Percentiles rank a stretch among this genome's conserved stretches.
phyloP scores from a whole-genome alignment of 225 moss, liverwort and hornwort genomes.

The Physcomitrellopsis africana region DNA sequence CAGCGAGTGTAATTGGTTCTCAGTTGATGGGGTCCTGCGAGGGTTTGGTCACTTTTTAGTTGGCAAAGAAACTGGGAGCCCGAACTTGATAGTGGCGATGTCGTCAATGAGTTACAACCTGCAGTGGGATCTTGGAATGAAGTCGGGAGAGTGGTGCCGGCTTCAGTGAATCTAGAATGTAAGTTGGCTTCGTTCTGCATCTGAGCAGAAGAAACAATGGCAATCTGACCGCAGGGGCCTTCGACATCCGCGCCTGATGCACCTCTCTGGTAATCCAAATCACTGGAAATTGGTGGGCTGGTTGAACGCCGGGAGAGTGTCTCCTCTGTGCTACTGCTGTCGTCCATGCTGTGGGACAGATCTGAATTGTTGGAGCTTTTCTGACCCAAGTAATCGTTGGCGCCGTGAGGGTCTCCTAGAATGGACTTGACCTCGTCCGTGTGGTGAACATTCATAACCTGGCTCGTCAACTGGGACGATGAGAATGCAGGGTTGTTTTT shows the following conservation, averaged over 20 bases:
- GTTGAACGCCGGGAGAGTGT: conserved; percentile 33
- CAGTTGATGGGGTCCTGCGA: not conserved
- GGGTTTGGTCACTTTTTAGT: not conserved
- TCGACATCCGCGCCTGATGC: conserved; percentile 16
- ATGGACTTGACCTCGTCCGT: not conserved
- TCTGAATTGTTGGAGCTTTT: conserved; percentile 37
- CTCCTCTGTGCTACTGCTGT: conserved; percentile 50
- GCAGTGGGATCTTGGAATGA: not conserved
- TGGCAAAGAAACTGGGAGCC: not conserved
- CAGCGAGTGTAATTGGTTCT: conserved; percentile 34
- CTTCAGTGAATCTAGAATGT: not conserved
- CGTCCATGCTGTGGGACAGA: conserved; percentile 43
- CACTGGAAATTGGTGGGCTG: conserved; percentile 22
- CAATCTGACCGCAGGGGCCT: conserved; percentile 1
- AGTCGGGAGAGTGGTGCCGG: not conserved
- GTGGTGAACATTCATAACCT: not conserved
- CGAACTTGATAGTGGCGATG: not conserved
- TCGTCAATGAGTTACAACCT: not conserved
- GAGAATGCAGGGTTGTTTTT: conserved; percentile 4
- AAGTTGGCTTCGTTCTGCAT: conserved; percentile 9
- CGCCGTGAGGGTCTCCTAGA: not conserved
- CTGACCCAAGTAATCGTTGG: not conserved
- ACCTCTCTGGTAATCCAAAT: conserved; percentile 14
- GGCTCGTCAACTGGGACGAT: conserved; percentile 21
- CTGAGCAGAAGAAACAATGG: conserved; percentile 21